Evolutionary conservation across 1,284 basidiomycete species (phyloP).

Genomic region (Boletus semigastroideus): DNA sequence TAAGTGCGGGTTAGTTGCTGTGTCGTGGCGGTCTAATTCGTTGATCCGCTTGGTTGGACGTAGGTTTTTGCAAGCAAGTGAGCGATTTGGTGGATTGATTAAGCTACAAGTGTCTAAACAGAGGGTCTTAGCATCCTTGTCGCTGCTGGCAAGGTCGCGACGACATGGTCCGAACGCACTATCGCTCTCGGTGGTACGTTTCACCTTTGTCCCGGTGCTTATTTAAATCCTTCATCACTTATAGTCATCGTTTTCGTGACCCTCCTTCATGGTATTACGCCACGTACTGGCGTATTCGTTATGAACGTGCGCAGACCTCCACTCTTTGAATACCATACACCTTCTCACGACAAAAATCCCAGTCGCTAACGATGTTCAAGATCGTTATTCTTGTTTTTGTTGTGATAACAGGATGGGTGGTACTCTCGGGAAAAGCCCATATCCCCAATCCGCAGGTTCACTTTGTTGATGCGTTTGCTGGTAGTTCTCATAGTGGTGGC

Average conservation of each 20-base stretch:
- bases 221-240: background rate
- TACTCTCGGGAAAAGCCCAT: conserved; percentile 48
- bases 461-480: conserved; percentile 49
- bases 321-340: background rate
- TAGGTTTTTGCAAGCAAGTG: conserved; percentile 43
- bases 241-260: conserved; percentile 46
- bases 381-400: conserved; percentile 27
- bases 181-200: conserved; percentile 54
- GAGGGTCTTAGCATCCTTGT: conserved; percentile 44
- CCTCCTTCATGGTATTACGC: conserved; percentile 46
- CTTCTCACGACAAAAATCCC: background rate
- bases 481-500: conserved; percentile 45
- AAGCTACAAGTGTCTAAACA: background rate
- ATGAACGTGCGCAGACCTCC: conserved; percentile 45
- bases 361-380: conserved; percentile 27
- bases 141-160: conserved; percentile 40
- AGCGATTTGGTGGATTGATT: background rate
- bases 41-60: background rate
- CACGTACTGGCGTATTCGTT: conserved; percentile 43
- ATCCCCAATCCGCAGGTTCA: conserved; percentile 44
- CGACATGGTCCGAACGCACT: conserved; percentile 52
- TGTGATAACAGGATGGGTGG: conserved; percentile 44
- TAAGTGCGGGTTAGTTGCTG: conserved; percentile 26
- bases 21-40: background rate
- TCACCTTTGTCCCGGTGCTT: background rate